These are phyloP conservation scores for Colletotrichum spinosum DNA, from an alignment of 2,329 filamentous ascomycete species.

Conservation along the genomic window DNA sequence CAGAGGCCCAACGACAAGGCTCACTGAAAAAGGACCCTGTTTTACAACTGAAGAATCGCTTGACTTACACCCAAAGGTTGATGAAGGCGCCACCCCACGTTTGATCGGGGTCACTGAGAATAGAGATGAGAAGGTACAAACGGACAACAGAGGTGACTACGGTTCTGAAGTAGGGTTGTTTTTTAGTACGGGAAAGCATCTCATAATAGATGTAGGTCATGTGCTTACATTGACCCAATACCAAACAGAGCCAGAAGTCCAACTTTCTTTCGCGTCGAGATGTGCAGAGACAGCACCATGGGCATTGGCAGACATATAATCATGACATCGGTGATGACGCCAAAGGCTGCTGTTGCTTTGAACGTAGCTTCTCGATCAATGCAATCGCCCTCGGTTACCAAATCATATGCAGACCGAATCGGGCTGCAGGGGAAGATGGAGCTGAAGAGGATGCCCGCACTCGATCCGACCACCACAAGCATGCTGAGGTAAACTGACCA, in stretches of 20 bases:
- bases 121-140: slow-evolving; percentile 41
- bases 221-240: slow-evolving; percentile 48
- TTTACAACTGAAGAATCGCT: not conserved
- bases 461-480: slow-evolving; percentile 31
- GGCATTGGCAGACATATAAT: slow-evolving; percentile 58
- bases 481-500: slow-evolving; percentile 34
- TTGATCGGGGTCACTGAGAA: slow-evolving; percentile 42
- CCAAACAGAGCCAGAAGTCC: slow-evolving; percentile 55
- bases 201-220: too few species aligned
- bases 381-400: slow-evolving; percentile 47
- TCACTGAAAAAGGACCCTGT: too few species aligned
- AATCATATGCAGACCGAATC: slow-evolving; percentile 42
- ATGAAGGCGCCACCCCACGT: slow-evolving; percentile 44
- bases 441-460: slow-evolving; percentile 43
- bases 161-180: slow-evolving; percentile 39
- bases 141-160: slow-evolving; percentile 46
- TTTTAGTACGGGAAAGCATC: not conserved
- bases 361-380: slow-evolving; percentile 58
- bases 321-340: slow-evolving; percentile 59
- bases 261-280: slow-evolving; percentile 57
- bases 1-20: too few species aligned
- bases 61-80: slow-evolving; percentile 43
- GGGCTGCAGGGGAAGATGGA: slow-evolving; percentile 48
- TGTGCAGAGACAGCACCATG: slow-evolving; percentile 55
- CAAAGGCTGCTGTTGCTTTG: slow-evolving; percentile 57